A percentile compares a stretch with the other conserved stretches of the same genome.
Evolutionary conservation across 2,329 filamentous ascomycete genomes (phyloP).

Genomic region (Pseudogymnoascus sp.): DNA sequence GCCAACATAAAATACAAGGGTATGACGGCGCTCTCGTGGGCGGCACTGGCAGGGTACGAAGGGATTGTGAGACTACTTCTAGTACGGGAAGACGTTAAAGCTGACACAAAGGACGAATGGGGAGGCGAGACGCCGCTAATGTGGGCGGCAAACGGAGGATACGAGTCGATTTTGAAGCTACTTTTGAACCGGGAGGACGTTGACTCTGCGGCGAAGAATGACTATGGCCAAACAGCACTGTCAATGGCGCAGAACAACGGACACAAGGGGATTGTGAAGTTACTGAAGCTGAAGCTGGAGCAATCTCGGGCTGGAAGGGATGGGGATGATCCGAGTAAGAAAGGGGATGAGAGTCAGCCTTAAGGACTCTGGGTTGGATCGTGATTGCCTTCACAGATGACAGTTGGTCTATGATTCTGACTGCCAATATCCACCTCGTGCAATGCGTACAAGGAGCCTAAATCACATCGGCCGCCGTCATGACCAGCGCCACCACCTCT

Average conservation of each 20-base stretch:
- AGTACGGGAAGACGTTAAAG: not conserved
- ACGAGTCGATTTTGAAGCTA: not conserved
- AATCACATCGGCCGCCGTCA: not conserved
- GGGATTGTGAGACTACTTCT: not conserved
- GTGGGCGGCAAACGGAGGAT: constrained; percentile 10
- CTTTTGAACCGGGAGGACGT: not conserved
- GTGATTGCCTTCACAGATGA: not conserved
- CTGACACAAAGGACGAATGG: not conserved
- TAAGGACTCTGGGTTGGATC: not conserved
- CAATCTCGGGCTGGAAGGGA: not conserved
- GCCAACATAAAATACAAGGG: not conserved
- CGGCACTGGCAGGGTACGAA: not conserved
- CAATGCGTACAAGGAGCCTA: not conserved
- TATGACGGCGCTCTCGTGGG: not conserved
- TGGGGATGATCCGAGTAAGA: not conserved
- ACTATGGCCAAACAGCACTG: not conserved
- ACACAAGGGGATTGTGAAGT: not conserved
- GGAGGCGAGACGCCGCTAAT: constrained; percentile 15
- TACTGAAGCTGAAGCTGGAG: not conserved
- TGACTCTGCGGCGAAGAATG: not conserved
- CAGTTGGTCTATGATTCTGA: not conserved
- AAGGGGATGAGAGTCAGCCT: not conserved
- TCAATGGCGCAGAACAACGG: not conserved
- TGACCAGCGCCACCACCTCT: not conserved
- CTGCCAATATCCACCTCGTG: not conserved